phyloP scores from a whole-genome alignment of 768 basidiomycete genomes.

The Russula virescens region DNA sequence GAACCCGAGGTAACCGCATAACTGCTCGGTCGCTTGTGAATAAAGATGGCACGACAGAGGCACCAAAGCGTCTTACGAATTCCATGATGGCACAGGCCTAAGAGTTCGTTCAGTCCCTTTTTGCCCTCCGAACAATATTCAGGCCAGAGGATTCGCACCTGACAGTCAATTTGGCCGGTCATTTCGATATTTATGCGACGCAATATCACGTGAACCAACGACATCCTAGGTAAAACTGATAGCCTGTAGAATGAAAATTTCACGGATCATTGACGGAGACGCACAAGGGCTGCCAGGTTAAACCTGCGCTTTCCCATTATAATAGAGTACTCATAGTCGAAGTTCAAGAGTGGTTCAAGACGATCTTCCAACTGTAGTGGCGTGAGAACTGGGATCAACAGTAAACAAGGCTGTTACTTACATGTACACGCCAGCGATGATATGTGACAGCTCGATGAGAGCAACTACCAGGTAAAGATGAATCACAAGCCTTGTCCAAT shows the following conservation, averaged over 20 bases:
- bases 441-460: neutral
- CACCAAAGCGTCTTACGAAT: conserved; percentile 1
- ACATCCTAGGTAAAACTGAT: conserved; percentile 13
- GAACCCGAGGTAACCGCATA: neutral
- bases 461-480: neutral
- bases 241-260: neutral
- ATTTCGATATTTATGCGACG: neutral
- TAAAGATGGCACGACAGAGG: neutral
- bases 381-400: neutral
- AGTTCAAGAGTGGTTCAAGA: too few species aligned
- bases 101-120: neutral
- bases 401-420: neutral
- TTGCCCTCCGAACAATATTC: neutral
- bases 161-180: neutral
- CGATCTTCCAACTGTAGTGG: conserved; percentile 9
- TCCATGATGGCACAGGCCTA: neutral
- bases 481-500: neutral
- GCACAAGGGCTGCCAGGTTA: neutral
- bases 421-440: conserved; percentile 1
- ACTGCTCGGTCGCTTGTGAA: neutral
- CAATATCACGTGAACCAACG: neutral
- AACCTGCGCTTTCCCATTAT: conserved; percentile 2
- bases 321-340: conserved; percentile 11
- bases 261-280: neutral
- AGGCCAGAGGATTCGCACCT: neutral